These are phyloP conservation scores for Pascua sp. DNA, from an alignment of 1,284 basidiomycete species.

Conservation along the genomic window DNA sequence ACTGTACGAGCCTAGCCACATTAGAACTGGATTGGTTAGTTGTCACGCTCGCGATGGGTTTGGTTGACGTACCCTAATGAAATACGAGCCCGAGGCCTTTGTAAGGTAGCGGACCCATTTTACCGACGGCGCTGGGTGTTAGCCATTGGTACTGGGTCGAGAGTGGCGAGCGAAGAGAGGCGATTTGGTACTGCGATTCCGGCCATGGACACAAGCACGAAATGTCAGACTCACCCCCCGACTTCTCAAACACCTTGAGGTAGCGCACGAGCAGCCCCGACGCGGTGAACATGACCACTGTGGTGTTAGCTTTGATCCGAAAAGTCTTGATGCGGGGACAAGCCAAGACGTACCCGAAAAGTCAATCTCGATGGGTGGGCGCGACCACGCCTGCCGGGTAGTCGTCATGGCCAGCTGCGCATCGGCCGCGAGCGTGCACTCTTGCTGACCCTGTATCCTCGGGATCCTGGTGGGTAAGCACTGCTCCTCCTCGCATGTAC, in stretches of 20 bases:
- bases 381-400: slow-evolving; percentile 87
- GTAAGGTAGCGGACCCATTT: slow-evolving; percentile 69
- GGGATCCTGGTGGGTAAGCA: slow-evolving; percentile 63
- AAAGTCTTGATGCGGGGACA: too few species aligned
- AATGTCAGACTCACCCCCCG: slow-evolving; percentile 50
- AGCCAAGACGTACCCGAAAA: slow-evolving; percentile 60
- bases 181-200: too few species aligned
- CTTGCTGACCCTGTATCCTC: slow-evolving; percentile 85
- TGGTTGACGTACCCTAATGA: slow-evolving; percentile 36
- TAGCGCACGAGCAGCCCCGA: slow-evolving; percentile 94
- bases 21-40: not conserved
- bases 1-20: not conserved
- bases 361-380: slow-evolving; percentile 95
- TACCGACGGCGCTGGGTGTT: slow-evolving; percentile 52
- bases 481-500: not conserved
- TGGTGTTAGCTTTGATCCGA: not conserved
- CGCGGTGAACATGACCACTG: slow-evolving; percentile 97
- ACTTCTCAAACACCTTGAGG: slow-evolving; percentile 97
- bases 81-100: slow-evolving; percentile 45
- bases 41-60: not conserved
- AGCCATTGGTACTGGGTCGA: not conserved
- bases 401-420: slow-evolving; percentile 84
- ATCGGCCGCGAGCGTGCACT: slow-evolving; percentile 78
- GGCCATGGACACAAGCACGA: too few species aligned
- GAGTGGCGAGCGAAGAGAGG: too few species aligned